These are phyloP conservation scores for Metschnikowia baotianmanensis DNA, from an alignment of 805 yeast genomes.

Conservation along the genomic window DNA sequence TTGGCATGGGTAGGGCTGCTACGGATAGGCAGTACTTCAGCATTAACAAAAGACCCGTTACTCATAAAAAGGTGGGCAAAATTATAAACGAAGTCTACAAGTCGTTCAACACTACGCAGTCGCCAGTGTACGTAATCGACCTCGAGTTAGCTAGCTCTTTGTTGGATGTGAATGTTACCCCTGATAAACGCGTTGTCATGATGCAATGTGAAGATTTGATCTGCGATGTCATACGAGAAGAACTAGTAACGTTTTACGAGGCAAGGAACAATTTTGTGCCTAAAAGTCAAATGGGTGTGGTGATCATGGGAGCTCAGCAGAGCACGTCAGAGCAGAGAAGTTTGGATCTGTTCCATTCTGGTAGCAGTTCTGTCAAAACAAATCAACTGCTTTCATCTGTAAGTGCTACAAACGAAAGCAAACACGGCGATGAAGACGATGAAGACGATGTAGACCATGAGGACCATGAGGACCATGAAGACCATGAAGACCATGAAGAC, in stretches of 20 bases:
- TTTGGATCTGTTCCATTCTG: slow-evolving; percentile 17
- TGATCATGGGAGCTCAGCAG: slow-evolving; percentile 17
- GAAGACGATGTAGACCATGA: not conserved
- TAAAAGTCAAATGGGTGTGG: slow-evolving; percentile 26
- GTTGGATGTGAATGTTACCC: slow-evolving; percentile 86
- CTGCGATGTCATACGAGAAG: slow-evolving; percentile 52
- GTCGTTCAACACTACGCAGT: slow-evolving; percentile 67
- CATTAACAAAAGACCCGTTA: slow-evolving; percentile 75
- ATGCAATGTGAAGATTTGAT: slow-evolving; percentile 65
- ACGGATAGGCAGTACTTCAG: slow-evolving; percentile 74
- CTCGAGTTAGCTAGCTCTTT: slow-evolving; percentile 48
- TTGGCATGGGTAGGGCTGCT: slow-evolving; percentile 65
- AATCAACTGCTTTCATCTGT: too few species aligned
- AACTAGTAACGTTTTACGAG: slow-evolving; percentile 48
- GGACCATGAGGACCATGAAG: not conserved
- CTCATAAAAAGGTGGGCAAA: slow-evolving; percentile 51
- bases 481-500: not conserved
- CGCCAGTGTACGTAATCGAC: slow-evolving; percentile 67
- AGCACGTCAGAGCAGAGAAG: not conserved
- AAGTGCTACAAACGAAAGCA: slow-evolving; percentile 9
- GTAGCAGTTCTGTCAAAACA: slow-evolving; percentile 13
- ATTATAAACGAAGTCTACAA: slow-evolving; percentile 72
- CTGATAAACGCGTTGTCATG: slow-evolving; percentile 78
- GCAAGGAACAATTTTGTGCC: slow-evolving; percentile 37
- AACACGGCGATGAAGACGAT: not conserved